A percentile compares a stretch with the other conserved stretches of the same genome.
phyloP scores from a whole-genome alignment of 1,284 basidiomycete genomes.

The Apiotrichum gracile region DNA sequence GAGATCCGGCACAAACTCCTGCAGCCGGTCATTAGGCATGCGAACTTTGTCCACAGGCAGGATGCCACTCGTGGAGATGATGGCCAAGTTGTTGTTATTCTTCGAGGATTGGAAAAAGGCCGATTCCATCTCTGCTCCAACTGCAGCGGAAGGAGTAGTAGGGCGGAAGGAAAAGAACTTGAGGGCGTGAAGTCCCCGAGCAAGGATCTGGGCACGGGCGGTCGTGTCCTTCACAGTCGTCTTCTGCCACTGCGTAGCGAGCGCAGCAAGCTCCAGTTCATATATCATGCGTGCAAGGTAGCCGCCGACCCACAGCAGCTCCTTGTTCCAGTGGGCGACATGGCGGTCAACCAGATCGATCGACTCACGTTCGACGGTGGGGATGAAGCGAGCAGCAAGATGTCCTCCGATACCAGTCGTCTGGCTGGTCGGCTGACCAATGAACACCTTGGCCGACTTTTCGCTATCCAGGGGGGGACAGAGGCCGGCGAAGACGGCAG shows the following conservation, averaged over 20 bases:
- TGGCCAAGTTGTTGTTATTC: constrained; percentile 54
- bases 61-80: constrained; percentile 77
- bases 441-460: constrained; percentile 34
- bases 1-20: constrained; percentile 71
- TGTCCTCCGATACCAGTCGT: constrained; percentile 91
- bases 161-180: constrained; percentile 82
- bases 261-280: constrained; percentile 65
- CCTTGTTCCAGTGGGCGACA: constrained; percentile 60
- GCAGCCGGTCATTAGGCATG: constrained; percentile 67
- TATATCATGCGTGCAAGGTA: constrained; percentile 72
- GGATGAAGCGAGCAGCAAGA: constrained; percentile 87
- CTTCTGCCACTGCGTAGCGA: constrained; percentile 45
- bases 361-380: constrained; percentile 93
- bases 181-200: constrained; percentile 71
- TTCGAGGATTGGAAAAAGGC: constrained; percentile 70
- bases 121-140: constrained; percentile 70
- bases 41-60: constrained; percentile 66
- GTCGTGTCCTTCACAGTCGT: constrained; percentile 48
- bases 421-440: constrained; percentile 59
- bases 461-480: constrained; percentile 71
- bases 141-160: constrained; percentile 79
- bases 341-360: constrained; percentile 70
- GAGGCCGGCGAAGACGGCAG: constrained; percentile 78
- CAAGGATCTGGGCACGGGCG: constrained; percentile 56
- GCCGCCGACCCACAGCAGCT: constrained; percentile 76